Percentiles rank a stretch among this genome's conserved stretches.
Evolutionary conservation across 2,329 filamentous ascomycete genomes (phyloP).

Genomic region (Colletotrichum orbiculare): DNA sequence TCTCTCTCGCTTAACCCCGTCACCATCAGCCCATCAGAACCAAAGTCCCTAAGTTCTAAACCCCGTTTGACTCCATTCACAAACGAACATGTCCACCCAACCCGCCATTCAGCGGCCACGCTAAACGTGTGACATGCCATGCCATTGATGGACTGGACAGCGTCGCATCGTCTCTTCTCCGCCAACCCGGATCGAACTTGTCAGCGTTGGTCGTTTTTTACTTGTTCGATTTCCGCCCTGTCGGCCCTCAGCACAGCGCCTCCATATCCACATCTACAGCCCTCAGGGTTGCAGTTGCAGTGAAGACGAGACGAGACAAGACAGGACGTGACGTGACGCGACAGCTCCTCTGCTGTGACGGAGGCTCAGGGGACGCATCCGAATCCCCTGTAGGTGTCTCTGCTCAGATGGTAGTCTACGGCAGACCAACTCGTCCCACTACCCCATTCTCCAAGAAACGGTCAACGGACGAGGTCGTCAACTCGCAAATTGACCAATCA

Average conservation of each 20-base stretch:
- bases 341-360: too few species aligned
- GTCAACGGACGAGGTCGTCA: constrained; percentile 4
- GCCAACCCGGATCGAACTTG: constrained; percentile 12
- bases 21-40: constrained; percentile 34
- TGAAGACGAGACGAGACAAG: not conserved
- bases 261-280: not conserved
- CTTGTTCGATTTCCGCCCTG: constrained; percentile 16
- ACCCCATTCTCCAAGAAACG: not conserved
- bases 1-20: constrained; percentile 30
- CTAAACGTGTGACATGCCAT: constrained; percentile 18
- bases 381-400: too few species aligned
- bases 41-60: constrained; percentile 22
- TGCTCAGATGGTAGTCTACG: too few species aligned
- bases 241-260: constrained; percentile 6
- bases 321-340: too few species aligned
- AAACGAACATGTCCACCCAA: too few species aligned
- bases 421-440: too few species aligned
- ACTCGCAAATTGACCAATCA: constrained; percentile 32
- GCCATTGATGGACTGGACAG: constrained; percentile 14
- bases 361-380: too few species aligned
- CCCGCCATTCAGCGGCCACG: constrained; percentile 14
- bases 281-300: constrained; percentile 22
- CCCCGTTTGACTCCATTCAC: constrained; percentile 4
- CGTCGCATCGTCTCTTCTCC: constrained; percentile 5
- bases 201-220: not conserved